phyloP scores from a whole-genome alignment of 2,329 filamentous ascomycete species.

The Fusarium incarnatum region DNA sequence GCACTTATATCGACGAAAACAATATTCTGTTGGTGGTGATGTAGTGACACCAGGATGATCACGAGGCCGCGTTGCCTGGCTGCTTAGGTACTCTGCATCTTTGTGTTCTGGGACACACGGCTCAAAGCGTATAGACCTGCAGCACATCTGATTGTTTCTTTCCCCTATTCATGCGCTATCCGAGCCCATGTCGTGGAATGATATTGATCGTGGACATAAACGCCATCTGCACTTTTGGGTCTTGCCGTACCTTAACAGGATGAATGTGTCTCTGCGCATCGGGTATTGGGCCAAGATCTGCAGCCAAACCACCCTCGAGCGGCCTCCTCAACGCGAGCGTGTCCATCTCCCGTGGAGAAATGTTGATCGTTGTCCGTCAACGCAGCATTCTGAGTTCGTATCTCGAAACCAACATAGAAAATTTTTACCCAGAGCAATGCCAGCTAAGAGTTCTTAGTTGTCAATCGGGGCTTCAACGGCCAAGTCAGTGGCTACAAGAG shows the following conservation, averaged over 20 bases:
- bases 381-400: neutral
- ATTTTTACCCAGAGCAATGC: slow-evolving; percentile 4
- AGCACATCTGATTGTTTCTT: slow-evolving; percentile 10
- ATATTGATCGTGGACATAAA: slow-evolving; percentile 17
- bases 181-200: slow-evolving; percentile 29
- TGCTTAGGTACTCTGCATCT: neutral
- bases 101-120: neutral
- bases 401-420: neutral
- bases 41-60: neutral
- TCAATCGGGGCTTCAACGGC: slow-evolving; percentile 21
- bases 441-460: slow-evolving; percentile 14
- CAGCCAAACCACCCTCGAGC: slow-evolving; percentile 22
- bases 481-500: slow-evolving; percentile 10
- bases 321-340: slow-evolving; percentile 21
- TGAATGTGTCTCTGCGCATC: slow-evolving; percentile 18
- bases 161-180: slow-evolving; percentile 16
- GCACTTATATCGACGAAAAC: slow-evolving; percentile 14
- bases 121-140: slow-evolving; percentile 5
- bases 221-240: slow-evolving; percentile 38
- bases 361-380: slow-evolving; percentile 11
- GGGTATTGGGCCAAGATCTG: slow-evolving; percentile 31
- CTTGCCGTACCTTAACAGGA: slow-evolving; percentile 28
- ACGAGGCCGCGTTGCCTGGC: slow-evolving; percentile 1
- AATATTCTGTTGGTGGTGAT: neutral
- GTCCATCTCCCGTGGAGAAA: slow-evolving; percentile 30